These are phyloP conservation scores for Tetracentron sinense DNA, from an alignment of 164 flowering plant species.

Conservation along the genomic window DNA sequence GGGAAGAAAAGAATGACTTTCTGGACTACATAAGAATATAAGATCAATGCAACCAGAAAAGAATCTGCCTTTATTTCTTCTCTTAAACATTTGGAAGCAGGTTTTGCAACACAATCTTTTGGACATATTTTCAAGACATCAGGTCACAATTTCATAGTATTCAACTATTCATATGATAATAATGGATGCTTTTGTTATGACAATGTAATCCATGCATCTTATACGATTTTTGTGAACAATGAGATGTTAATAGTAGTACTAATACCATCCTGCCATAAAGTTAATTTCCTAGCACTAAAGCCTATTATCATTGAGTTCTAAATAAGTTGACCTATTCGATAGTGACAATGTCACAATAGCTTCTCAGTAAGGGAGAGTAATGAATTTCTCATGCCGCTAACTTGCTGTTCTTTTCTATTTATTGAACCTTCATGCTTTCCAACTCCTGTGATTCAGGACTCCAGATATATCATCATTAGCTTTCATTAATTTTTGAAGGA, in stretches of 20 bases:
- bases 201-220: not conserved
- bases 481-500: not conserved
- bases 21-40: conserved; percentile 73
- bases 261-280: not conserved
- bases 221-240: not conserved
- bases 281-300: not conserved
- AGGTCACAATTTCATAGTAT: not conserved
- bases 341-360: not conserved
- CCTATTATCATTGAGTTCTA: not conserved
- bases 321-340: not conserved
- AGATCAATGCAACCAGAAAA: conserved; percentile 78
- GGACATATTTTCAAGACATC: not conserved
- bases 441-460: not conserved
- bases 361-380: not conserved
- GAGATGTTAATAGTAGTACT: no score
- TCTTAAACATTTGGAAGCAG: not conserved
- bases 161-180: no score
- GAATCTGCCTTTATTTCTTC: conserved; percentile 34
- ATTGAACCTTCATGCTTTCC: not conserved
- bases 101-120: not conserved
- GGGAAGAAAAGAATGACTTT: conserved; percentile 87
- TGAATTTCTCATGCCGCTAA: not conserved
- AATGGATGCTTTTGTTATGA: not conserved
- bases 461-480: not conserved
- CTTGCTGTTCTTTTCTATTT: not conserved